Evolutionary conservation across 768 basidiomycete species (phyloP), one percentile per base, ranked within the genome.

Genomic region (Suillus paluster): DNA sequence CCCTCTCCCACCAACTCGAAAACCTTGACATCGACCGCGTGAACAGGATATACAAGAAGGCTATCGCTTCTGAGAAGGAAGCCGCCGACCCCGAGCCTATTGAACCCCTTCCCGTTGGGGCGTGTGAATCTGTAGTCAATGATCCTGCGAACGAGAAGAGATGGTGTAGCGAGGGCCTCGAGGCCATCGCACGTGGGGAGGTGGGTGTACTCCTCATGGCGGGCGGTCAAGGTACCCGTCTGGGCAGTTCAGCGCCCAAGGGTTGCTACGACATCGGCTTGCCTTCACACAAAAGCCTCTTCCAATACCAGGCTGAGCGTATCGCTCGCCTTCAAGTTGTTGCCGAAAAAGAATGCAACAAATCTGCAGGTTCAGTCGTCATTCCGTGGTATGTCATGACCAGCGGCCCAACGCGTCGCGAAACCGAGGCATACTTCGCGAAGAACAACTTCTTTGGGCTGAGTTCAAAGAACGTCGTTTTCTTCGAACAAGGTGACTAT

Each of bases 301-400:
- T 99, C 82, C 95, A 97, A 69, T 91, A 92, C 67, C 97, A 99
- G 77, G 97, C 96, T n/a, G 95, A 97, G 78, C 87, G 97, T 59
- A 97, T 99, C 73, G 82, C 84, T 62, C 87, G 92, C 61, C 78
- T 99, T 60, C 92, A 97, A 76, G 79, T 79, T 36, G 73, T 97
- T 57, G 95, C 94, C 0, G 88, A 86, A 72, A 72, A 82, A 41
- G 79, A 84, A 63, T 73, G 68, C 54, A 72, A 76, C 42, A 87
- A 87, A 68, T 76, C 84, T 17, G 72, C 77, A 19, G 86, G 84
- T 54, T 84, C 86, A 1, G 91, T 94, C 58, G 75, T 86, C 57
- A 86, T 99, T 60, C 93, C 94, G 41, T 99, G 97, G 97, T 99
- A 98, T 79, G 88, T 99, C 70, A 99, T 99, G 97, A 99, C 97